Conservation (phyloP, 2,329 filamentous ascomycete genomes). For the Atkinsonella hypoxylon region DNA sequence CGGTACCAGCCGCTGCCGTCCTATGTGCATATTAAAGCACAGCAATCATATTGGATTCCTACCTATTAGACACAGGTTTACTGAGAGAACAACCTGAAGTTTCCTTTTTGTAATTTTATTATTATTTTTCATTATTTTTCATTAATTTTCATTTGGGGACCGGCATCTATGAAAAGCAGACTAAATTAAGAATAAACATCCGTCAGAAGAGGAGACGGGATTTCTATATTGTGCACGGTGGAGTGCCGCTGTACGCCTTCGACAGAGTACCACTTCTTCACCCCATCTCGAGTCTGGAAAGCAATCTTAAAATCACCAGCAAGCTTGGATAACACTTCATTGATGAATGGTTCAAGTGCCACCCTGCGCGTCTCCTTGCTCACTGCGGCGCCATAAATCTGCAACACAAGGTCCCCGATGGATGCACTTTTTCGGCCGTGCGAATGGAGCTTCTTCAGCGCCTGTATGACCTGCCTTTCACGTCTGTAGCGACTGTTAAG, state of each 20-base stretch:
- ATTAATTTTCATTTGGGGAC: too few species aligned
- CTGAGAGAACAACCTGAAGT: too few species aligned
- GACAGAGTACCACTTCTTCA: constrained; percentile 25
- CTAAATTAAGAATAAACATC: too few species aligned
- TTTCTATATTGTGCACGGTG: too few species aligned
- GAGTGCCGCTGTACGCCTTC: background rate
- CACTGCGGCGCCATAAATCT: constrained; percentile 27
- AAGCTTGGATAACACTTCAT: constrained; percentile 29
- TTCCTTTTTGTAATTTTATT: too few species aligned
- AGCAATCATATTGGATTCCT: too few species aligned
- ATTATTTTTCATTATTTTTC: too few species aligned
- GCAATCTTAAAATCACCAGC: constrained; percentile 29
- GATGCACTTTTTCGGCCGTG: constrained; percentile 22
- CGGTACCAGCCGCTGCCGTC: too few species aligned
- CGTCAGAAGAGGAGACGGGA: too few species aligned
- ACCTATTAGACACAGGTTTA: too few species aligned
- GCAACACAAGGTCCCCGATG: constrained; percentile 28
- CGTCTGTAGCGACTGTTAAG: constrained; percentile 25
- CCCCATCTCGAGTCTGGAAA: constrained; percentile 23
- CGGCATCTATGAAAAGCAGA: too few species aligned
- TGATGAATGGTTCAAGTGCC: constrained; percentile 31
- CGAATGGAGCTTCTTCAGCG: constrained; percentile 16
- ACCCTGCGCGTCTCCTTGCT: constrained; percentile 21
- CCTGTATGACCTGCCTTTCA: constrained; percentile 26
- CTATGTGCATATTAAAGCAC: too few species aligned